phyloP scores from a whole-genome alignment of 768 basidiomycete genomes.

The Trametopsis cervina region DNA sequence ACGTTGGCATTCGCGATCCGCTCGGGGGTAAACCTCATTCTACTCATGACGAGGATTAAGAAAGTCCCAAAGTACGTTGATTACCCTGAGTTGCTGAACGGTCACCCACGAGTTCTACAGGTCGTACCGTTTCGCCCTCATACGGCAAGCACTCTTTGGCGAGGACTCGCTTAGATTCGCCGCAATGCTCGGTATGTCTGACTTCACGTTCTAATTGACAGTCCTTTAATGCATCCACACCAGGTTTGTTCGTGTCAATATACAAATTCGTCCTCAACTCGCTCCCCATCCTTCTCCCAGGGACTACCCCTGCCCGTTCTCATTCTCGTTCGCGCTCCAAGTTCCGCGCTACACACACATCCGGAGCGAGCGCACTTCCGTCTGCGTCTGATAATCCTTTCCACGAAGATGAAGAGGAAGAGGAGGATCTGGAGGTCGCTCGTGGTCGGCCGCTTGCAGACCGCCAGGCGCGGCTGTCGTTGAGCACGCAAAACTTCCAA shows the following conservation, averaged over 20 bases:
- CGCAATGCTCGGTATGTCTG: conserved; percentile 68
- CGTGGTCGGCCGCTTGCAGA: conserved; percentile 11
- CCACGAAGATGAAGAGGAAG: conserved; percentile 13
- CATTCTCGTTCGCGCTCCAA: conserved; percentile 19
- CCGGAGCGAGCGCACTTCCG: background rate
- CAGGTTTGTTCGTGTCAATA: conserved; percentile 68
- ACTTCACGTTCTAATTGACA: background rate
- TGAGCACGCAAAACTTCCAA: conserved; percentile 57
- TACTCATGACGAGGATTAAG: conserved; percentile 69
- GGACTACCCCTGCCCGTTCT: conserved; percentile 20
- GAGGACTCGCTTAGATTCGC: conserved; percentile 78
- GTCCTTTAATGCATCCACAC: background rate
- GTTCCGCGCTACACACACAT: background rate
- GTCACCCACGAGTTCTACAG: conserved; percentile 27
- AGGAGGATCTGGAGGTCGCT: conserved; percentile 15
- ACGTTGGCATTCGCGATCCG: conserved; percentile 76
- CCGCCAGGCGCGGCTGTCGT: conserved; percentile 44
- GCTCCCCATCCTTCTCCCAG: conserved; percentile 62
- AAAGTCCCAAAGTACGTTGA: conserved; percentile 54
- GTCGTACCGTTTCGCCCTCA: conserved; percentile 52
- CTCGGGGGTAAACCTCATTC: conserved; percentile 74
- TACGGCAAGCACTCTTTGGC: conserved; percentile 82
- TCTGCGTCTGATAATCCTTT: conserved; percentile 10
- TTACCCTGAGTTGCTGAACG: background rate
- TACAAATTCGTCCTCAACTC: conserved; percentile 79